Conservation (phyloP, 2,329 filamentous ascomycete genomes). For the Colletotrichum spaethianum region DNA sequence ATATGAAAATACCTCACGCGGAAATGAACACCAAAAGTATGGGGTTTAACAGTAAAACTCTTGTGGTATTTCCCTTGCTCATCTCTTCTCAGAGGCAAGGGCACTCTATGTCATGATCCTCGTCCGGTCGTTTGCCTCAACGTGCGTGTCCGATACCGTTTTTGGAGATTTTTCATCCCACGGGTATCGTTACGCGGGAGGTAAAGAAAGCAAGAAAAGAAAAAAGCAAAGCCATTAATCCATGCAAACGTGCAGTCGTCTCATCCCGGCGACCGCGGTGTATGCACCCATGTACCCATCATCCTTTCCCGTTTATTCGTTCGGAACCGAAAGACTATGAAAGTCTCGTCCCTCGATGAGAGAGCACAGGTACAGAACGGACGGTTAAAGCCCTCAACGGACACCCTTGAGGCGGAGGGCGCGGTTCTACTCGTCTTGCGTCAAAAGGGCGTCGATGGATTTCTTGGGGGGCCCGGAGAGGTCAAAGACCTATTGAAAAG, state of each 20-base stretch:
- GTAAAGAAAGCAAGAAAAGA: not conserved
- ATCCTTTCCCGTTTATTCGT: not conserved
- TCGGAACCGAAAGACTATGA: not conserved
- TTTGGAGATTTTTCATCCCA: constrained; percentile 9
- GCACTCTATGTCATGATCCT: constrained; percentile 24
- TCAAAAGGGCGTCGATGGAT: constrained; percentile 20
- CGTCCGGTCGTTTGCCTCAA: constrained; percentile 1
- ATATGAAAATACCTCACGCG: constrained; percentile 1
- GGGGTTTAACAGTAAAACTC: not conserved
- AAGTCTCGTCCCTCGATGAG: not conserved
- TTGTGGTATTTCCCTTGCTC: constrained; percentile 20
- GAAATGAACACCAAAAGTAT: not conserved
- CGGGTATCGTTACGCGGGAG: constrained; percentile 15
- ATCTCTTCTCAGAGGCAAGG: constrained; percentile 13
- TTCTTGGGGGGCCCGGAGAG: constrained; percentile 43
- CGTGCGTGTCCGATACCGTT: not conserved
- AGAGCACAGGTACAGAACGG: not conserved
- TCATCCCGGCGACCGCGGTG: constrained; percentile 3
- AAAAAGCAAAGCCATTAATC: constrained; percentile 10
- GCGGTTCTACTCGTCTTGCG: constrained; percentile 20
- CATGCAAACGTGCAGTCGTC: constrained; percentile 15
- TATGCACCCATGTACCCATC: not conserved
- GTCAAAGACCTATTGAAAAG: constrained; percentile 44
- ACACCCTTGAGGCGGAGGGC: not conserved
- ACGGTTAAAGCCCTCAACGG: not conserved